Base-by-base conservation (phyloP, 2,329 filamentous ascomycete species). In the Fusarium palustre region DNA sequence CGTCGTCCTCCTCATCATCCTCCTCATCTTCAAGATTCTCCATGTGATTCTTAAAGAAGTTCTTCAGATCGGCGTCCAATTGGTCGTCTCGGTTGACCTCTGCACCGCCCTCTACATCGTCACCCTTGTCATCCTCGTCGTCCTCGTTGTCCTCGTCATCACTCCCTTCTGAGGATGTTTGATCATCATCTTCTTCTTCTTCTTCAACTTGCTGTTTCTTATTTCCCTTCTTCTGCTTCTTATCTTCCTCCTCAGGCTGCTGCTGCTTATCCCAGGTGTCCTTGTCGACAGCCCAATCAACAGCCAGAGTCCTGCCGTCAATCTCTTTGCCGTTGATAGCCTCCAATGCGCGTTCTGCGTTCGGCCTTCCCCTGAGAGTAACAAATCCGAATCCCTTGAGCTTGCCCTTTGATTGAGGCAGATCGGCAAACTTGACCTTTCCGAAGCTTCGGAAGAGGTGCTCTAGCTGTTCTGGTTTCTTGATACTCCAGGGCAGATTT, bases 241-340 rank as follows among this genome's bases (percentile, higher is more conserved):
- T 13, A 78, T 76, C 16, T 34, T 78, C 77, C 10, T 77, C 71
- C 38, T 81, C 76, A 64, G 85, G 74, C 31, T 89, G 85, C 31
- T 89, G 85, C 68, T 89, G 84, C 65, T 89, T 85, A 66, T 94
- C 87, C 93, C 93, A 99, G 9, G 91, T 89, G 42, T 90, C 86
- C 82, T 97, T 97, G 64, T 97, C 93, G 5, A 98, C 94, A 33
- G 97, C 95, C 93, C 93, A 99, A 81, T 99, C 96, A 9, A 99
- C 96, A 30, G 95, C 96, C 64, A 99, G 80, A 11, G 90, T 91
- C 74, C 96, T 88, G 3, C 94, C 96, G 77, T 97, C 94, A 22
- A 99, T 86, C 65, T 92, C 88, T 78, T 93, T 97, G 61, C 95
- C 96, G 79, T 98, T 99, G 71, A 98, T 84, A 24, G 86, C 89